These are phyloP conservation scores for Nicotiana otophora DNA, from an alignment of 257 asterid genomes.

Conservation along the genomic window DNA sequence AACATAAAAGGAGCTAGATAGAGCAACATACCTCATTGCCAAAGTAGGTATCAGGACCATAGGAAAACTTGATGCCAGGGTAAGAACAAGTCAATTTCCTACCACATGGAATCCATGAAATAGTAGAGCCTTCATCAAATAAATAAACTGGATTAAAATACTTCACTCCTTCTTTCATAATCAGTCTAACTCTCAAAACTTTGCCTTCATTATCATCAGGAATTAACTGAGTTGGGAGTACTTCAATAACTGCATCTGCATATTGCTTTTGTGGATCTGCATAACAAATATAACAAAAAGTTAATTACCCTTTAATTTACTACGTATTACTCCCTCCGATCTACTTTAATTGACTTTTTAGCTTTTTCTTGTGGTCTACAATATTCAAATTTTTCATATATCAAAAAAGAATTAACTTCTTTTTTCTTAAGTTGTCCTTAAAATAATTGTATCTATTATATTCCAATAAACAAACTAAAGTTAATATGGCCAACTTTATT, in stretches of 20 bases:
- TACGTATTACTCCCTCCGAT: no score
- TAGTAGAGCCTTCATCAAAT: constrained; percentile 92
- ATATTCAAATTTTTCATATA: no score
- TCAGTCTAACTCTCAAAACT: constrained; percentile 79
- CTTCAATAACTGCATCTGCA: constrained; percentile 91
- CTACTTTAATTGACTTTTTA: no score
- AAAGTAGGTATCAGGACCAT: constrained; percentile 79
- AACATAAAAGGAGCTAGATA: no score
- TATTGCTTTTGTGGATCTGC: constrained; percentile 94
- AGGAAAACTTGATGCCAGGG: constrained; percentile 92
- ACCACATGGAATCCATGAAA: constrained; percentile 98
- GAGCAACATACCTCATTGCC: constrained; percentile 67
- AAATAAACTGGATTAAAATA: constrained; percentile 76
- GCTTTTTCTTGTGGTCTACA: no score
- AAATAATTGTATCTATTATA: no score
- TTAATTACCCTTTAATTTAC: neutral
- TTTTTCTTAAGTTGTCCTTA: no score
- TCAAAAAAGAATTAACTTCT: no score
- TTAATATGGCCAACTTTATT: no score
- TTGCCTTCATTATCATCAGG: constrained; percentile 94
- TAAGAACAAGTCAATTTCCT: constrained; percentile 97
- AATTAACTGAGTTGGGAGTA: constrained; percentile 80
- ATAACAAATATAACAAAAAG: neutral
- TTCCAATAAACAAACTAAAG: no score
- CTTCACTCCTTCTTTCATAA: constrained; percentile 87